Evolutionary conservation across 192 early-diverging fungal species (phyloP).

Genomic region (Cetraspora pellucida): DNA sequence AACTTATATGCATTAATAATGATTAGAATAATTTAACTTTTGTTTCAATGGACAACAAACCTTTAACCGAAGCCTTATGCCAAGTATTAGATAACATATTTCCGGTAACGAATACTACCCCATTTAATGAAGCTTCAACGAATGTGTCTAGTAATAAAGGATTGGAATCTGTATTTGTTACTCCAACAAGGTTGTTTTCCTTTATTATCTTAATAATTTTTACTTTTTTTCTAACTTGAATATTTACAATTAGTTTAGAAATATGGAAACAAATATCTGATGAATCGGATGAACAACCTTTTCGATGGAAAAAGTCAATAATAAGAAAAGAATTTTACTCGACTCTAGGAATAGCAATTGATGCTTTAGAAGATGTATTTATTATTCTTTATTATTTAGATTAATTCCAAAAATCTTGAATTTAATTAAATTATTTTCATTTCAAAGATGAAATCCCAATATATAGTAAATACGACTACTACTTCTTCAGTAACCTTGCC

Average conservation of each 20-base stretch:
- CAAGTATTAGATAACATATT: background rate
- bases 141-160: background rate
- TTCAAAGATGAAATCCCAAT: background rate
- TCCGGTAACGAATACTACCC: background rate
- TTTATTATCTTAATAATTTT: background rate
- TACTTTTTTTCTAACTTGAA: background rate
- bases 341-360: slow-evolving; percentile 39
- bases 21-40: background rate
- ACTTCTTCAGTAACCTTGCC: background rate
- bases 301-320: slow-evolving; percentile 48
- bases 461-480: background rate
- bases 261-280: slow-evolving; percentile 28
- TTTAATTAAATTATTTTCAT: background rate
- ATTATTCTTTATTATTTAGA: background rate
- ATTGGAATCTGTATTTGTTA: background rate
- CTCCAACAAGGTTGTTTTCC: background rate
- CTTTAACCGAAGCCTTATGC: background rate
- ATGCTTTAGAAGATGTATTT: slow-evolving; percentile 37
- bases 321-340: slow-evolving; percentile 46
- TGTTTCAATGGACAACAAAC: background rate
- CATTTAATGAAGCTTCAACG: background rate
- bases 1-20: background rate
- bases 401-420: background rate
- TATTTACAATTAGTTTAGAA: background rate
- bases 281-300: slow-evolving; percentile 36